A percentile compares a stretch with the other conserved stretches of the same genome.
Evolutionary conservation across 495 filamentous ascomycete species (phyloP).

Genomic region (Recurvomyces mirabilis): DNA sequence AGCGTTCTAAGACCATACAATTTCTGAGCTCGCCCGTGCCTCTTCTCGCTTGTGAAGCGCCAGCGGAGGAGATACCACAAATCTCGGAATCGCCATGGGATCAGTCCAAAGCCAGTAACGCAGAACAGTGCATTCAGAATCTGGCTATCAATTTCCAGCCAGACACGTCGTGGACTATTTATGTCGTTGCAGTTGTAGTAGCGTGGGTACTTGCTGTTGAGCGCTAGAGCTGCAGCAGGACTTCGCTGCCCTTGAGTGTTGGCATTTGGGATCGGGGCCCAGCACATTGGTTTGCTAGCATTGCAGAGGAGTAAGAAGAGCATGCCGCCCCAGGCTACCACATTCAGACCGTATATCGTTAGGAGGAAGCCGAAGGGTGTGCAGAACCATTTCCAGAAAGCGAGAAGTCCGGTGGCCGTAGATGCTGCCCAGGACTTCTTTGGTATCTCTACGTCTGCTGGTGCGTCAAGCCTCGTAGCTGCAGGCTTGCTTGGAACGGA

Average conservation of each 20-base stretch:
- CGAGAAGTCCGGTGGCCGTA: slow-evolving; percentile 43
- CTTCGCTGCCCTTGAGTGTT: background rate
- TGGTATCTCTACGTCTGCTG: slow-evolving; percentile 27
- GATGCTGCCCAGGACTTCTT: slow-evolving; percentile 47
- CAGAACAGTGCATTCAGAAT: slow-evolving; percentile 82
- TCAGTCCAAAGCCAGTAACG: slow-evolving; percentile 72
- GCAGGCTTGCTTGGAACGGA: slow-evolving; percentile 1
- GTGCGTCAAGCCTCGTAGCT: background rate
- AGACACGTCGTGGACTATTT: slow-evolving; percentile 59
- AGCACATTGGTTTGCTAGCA: slow-evolving; percentile 68
- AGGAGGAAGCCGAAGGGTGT: slow-evolving; percentile 65
- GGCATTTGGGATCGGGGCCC: slow-evolving; percentile 34
- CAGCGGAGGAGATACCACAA: slow-evolving; percentile 56
- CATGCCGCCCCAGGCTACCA: slow-evolving; percentile 86
- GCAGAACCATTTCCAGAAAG: slow-evolving; percentile 46
- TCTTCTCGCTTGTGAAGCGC: slow-evolving; percentile 33
- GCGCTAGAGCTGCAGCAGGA: slow-evolving; percentile 3
- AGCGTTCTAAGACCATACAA: slow-evolving; percentile 46
- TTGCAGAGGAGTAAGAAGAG: slow-evolving; percentile 71
- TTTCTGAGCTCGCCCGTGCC: slow-evolving; percentile 26
- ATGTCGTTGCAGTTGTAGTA: slow-evolving; percentile 50
- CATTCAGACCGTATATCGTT: slow-evolving; percentile 65
- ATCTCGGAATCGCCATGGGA: slow-evolving; percentile 78
- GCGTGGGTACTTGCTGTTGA: background rate
- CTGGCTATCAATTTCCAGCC: slow-evolving; percentile 79